Evolutionary conservation across 2,329 filamentous ascomycete genomes (phyloP).

Genomic region (Dryadomyces quercivorus): DNA sequence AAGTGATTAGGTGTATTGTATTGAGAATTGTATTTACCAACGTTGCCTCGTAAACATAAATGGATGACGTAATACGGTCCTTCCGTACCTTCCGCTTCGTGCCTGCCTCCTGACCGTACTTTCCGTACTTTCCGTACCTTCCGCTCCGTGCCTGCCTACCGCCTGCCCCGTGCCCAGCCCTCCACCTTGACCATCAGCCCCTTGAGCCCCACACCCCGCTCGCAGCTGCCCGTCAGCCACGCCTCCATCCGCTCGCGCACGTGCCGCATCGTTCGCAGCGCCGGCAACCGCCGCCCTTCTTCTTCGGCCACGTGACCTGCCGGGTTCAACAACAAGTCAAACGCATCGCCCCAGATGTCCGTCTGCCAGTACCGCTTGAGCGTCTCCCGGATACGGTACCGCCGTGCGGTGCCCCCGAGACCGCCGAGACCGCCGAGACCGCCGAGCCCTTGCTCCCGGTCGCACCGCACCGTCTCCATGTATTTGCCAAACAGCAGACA

Average conservation of each 20-base stretch:
- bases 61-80: neutral
- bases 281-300: constrained; percentile 56
- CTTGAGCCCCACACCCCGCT: constrained; percentile 67
- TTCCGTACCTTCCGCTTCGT: neutral
- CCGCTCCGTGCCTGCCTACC: constrained; percentile 8
- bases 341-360: constrained; percentile 74
- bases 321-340: constrained; percentile 80
- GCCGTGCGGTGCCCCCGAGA: constrained; percentile 40
- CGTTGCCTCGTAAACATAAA: neutral
- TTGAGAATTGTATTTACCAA: too few species aligned
- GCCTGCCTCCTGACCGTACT: too few species aligned
- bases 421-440: constrained; percentile 17
- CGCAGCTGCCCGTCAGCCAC: constrained; percentile 71
- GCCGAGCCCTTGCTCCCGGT: constrained; percentile 13
- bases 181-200: constrained; percentile 54
- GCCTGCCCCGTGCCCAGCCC: constrained; percentile 27
- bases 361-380: constrained; percentile 96
- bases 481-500: constrained; percentile 88
- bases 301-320: constrained; percentile 44
- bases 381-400: constrained; percentile 68
- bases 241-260: constrained; percentile 70
- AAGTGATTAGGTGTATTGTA: too few species aligned
- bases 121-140: too few species aligned
- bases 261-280: constrained; percentile 54
- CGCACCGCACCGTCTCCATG: constrained; percentile 62